Evolutionary conservation across 2,329 filamentous ascomycete genomes (phyloP), one percentile per base, ranked within the genome.

Genomic region (Zalaria sp.): DNA sequence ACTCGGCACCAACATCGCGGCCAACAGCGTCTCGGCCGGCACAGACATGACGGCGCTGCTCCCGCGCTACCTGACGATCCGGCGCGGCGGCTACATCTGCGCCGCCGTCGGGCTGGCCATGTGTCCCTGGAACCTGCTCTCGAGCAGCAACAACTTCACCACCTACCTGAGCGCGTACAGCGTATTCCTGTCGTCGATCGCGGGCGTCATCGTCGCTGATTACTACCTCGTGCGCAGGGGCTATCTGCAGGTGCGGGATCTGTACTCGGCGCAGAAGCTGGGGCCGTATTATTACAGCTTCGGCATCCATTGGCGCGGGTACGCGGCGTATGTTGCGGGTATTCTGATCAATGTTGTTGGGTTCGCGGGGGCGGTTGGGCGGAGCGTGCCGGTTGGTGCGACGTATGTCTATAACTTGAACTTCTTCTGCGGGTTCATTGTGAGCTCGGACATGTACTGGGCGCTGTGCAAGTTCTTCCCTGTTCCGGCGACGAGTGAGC

Each of bases 291-390:
- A 72, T 60, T 91, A 71, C 63, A 76, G 66, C 0, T 73, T 62
- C 38, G 88, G 88, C 25, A 63, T 93, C 56, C 77, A 89, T 57
- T 91, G 83, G 82, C 78, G 85, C 34, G 88, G 77, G 1, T 95
- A 93, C 53, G 73, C 68, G 1, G 83, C 88, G 0, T 93, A 94
- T 58, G 73, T 93, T 44, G 67, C 75, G 1, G 87, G 87, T 7
- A 93, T 94, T 47, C 57, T 91, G 5, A 81, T 93, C 67, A 94
- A 94, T 52, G 83, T 95, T 4, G 85, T 94, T 5, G 88, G 88
- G 1, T 95, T 95, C 50, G 86, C 79, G 1, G 87, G 85, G 2
- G 86, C 83, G 0, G 73, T 94, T 25, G 85, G 86, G 1, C 60
- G 57, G 25, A 57, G 64, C 0, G 85, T 94, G 0, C 88, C 89